phyloP scores from a whole-genome alignment of 345 rosid species.

The Moricandia arvensis region DNA sequence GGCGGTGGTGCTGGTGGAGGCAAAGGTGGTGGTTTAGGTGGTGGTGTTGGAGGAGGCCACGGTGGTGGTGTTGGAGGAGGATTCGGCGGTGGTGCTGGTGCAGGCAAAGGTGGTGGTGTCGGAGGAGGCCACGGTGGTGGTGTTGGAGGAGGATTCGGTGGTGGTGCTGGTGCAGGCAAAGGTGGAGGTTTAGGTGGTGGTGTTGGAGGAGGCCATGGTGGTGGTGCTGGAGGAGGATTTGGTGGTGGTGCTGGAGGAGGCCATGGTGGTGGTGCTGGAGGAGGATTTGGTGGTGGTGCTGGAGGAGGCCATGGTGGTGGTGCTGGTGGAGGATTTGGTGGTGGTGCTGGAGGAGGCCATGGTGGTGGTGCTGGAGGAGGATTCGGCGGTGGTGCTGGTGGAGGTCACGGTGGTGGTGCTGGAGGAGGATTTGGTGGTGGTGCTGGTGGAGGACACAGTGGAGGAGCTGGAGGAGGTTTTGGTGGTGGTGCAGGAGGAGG shows the following conservation, averaged over 20 bases:
- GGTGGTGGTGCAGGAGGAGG: slow-evolving; percentile 32
- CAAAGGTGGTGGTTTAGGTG: slow-evolving; percentile 10
- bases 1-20: slow-evolving; percentile 31
- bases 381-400: slow-evolving; percentile 15
- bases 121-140: slow-evolving; percentile 23
- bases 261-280: not conserved
- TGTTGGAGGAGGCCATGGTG: slow-evolving; percentile 24
- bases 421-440: not conserved
- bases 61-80: slow-evolving; percentile 1
- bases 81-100: not conserved
- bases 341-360: slow-evolving; percentile 25
- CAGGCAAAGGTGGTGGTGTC: slow-evolving; percentile 16
- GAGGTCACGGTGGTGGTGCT: slow-evolving; percentile 4
- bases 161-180: slow-evolving; percentile 22
- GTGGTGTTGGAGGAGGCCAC: slow-evolving; percentile 21
- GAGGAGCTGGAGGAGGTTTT: slow-evolving; percentile 24
- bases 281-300: not conserved
- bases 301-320: not conserved
- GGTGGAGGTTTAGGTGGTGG: slow-evolving; percentile 22
- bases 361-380: slow-evolving; percentile 6
- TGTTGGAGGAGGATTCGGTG: slow-evolving; percentile 21
- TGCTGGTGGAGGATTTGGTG: slow-evolving; percentile 12
- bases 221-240: slow-evolving; percentile 19
- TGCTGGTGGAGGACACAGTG: slow-evolving; percentile 13
- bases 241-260: slow-evolving; percentile 33